Base-by-base conservation (phyloP, 495 filamentous ascomycete genomes). In the Daldinia concentrica region DNA sequence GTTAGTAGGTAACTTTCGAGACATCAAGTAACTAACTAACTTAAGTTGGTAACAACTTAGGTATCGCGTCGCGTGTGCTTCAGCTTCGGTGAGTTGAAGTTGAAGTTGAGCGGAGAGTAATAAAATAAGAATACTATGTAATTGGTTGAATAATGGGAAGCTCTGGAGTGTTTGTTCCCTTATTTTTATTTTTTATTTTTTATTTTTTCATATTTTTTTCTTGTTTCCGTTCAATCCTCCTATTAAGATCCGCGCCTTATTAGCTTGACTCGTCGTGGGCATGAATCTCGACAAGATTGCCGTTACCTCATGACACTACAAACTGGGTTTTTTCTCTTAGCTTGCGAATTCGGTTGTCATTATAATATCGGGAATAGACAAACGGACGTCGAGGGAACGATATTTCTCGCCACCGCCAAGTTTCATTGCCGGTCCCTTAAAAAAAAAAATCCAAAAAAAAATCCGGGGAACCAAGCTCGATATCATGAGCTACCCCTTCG, bases 331-430 rank as follows among this genome's bases (percentile, higher is more conserved):
- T 9, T 9, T 45, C 17, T 22, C 17, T 22, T 8, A 9, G 17
- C 17, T 45, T 45, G 41, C 41, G 17, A 45, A 17, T 22, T 45
- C 7, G 41, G 41, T 45, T 22, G 2, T 11, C 17, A 48, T 48
- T 48, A 22, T 11, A 24, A 22, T 24, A 22, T 3, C 43, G 43
- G 43, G 3, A 48, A 48, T 48, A 22, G 43, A 48, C 41, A 45
- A 45, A 45, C 41, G 1, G 43, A 11, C 19, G 3, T 48, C 19
- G 43, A 48, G 19, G 4, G 19, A 24, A 24, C 7, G 3, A 29
- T 59, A 36, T 58, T 62, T 60, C 12, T 74, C 14, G 70, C 70
- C 70, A 69, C 70, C 26, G 70, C 70, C 57, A 73, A 73, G 61
- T 62, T 41, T 24, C 54, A 65, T 45, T 73, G 70, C 70, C 65